Conservation (phyloP, 305 asterid species). For the Salvia sclarea region DNA sequence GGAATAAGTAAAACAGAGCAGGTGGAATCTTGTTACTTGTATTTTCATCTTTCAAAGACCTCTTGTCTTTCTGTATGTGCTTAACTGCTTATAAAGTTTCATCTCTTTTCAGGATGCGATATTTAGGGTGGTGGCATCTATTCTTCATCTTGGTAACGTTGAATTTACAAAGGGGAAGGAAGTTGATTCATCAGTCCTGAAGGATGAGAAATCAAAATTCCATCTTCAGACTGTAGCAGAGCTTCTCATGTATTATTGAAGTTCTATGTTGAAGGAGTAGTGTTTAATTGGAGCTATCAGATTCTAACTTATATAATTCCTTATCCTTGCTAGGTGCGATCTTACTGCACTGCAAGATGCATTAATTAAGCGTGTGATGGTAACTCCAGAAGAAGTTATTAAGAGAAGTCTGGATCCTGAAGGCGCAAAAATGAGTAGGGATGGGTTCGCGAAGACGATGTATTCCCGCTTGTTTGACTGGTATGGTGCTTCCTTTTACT, state of each 20-base stretch:
- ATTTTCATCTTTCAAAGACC: constrained; percentile 24
- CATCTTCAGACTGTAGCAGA: constrained; percentile 78
- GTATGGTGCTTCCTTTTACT: constrained; percentile 40
- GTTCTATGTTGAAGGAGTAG: constrained; percentile 12
- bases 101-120: constrained; percentile 70
- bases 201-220: constrained; percentile 78
- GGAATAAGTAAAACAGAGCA: constrained; percentile 85
- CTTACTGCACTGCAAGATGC: constrained; percentile 72
- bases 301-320: constrained; percentile 23
- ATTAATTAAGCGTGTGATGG: constrained; percentile 80
- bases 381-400: constrained; percentile 88
- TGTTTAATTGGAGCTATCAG: constrained; percentile 21
- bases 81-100: constrained; percentile 29
- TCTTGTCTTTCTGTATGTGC: constrained; percentile 14
- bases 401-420: constrained; percentile 87
- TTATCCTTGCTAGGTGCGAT: constrained; percentile 60
- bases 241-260: constrained; percentile 63
- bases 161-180: constrained; percentile 72
- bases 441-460: constrained; percentile 74
- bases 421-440: constrained; percentile 74
- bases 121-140: constrained; percentile 84
- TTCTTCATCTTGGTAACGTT: constrained; percentile 87
- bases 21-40: constrained; percentile 42
- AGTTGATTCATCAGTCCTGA: constrained; percentile 70
- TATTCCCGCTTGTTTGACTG: constrained; percentile 88